Evolutionary conservation across 345 rosid genomes (phyloP), one percentile per base, ranked within the genome.

Genomic region (Ailanthus altissimus): DNA sequence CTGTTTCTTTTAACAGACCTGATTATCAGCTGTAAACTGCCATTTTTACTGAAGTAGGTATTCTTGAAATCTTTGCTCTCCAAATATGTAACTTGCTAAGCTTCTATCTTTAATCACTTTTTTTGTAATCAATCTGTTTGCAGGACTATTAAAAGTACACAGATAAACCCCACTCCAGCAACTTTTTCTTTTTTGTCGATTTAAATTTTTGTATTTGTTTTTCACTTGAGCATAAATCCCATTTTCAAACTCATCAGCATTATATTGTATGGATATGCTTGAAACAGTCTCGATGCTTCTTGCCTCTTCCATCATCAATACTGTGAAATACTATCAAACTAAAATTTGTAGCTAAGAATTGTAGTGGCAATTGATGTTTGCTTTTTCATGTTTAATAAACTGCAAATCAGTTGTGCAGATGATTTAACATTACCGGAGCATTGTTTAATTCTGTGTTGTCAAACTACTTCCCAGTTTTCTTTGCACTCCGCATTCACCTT

Each of bases 1-100:
- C 74, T 70, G 16, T 60, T 57, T 43, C 71, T 79, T 65, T 67
- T 56, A 68, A 78, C 81, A 65, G 43, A 79, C 80, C 70, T 79
- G 74, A 69, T 82, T 79, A 77, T 77, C 86, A 78, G 84, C 92
- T 87, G 86, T 84, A 88, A 83, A 71, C 88, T 74, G 66, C 80
- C 78, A 67, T 75, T 64, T 74, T 73, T 67, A 81, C 75, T 66
- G 16, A 84, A 80, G 80, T 80, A 78, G 81, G 90, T 84, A 58
- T 49, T 42, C 43, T 68, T 74, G 46, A 75, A 76, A 28, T 45
- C 47, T 38, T 69, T 25, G 8, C 59, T 49, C 11, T 12, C 14
- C 26, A 45, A 15, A 45, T 13, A 45, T n/a, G 36, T 15, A 49
- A 7, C 59, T 32, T 75, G 21, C 21, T 21, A 6, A 8, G 12